Evolutionary conservation across 106 monocot genomes (phyloP), one percentile per base, ranked within the genome.

Genomic region (Gastrodia elata): DNA sequence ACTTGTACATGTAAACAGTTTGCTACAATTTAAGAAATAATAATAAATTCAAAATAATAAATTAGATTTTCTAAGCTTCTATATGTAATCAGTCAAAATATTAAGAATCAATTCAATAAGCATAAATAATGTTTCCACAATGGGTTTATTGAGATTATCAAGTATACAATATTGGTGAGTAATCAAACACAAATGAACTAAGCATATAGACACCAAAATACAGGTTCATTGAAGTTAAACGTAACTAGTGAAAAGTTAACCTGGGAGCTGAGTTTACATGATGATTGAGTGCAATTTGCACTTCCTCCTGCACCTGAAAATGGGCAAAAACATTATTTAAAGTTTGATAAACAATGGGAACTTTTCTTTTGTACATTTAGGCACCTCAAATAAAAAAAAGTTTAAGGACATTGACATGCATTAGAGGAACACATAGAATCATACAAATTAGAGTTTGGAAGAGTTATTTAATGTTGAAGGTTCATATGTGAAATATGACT

Each of bases 281-380:
- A 33, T 80, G 82, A 18, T 37, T 58, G 3, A 87, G 72, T 76
- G 80, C 87, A 35, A 78, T 87, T 30, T 84, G 67, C 65, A 90
- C 87, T 74, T 82, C 90, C 71, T 90, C 90, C 74, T 87, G 82
- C 71, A 90, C 84, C 90, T 90, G 69, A 76, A 77, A 70, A 40
- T 52, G 30, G 20, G 71, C 16, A 26, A 28, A 56, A 56, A n/a
- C n/a, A 59, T 40, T 37, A 25, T 69, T 52, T 46, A 39, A 11
- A 74, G 44, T 37, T 11, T 49, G 43, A 35, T 28, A 73, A 25
- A 11, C 27, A 56, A 59, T n/a, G 10, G 20, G 15, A 58, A 33
- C 15, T 28, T 13, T 64, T 8, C 39, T 9, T 34, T 64, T n/a
- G n/a, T 34, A 14, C 8, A 30, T 61, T 13, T 4, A 32, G 5